Percentiles rank a stretch among this genome's conserved stretches.
phyloP scores from a whole-genome alignment of 116 monocot species.

The Papilionanthe hybrid region DNA sequence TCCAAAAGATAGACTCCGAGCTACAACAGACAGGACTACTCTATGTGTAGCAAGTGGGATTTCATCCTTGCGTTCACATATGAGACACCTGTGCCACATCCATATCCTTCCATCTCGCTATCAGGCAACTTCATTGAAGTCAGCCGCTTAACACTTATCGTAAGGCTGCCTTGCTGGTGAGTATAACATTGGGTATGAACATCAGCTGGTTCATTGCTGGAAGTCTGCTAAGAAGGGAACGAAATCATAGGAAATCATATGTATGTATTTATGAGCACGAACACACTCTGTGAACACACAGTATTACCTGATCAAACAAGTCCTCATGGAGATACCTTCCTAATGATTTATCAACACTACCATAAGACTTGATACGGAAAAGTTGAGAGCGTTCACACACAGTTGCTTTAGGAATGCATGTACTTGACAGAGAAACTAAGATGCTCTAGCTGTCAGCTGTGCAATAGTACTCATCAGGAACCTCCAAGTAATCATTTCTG shows the following conservation, averaged over 20 bases:
- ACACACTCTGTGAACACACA: neutral
- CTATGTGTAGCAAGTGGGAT: constrained; percentile 70
- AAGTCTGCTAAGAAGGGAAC: constrained; percentile 30
- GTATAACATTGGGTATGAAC: constrained; percentile 76
- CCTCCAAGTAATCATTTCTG: constrained; percentile 20
- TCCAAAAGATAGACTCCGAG: too few species aligned
- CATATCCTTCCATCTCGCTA: constrained; percentile 83
- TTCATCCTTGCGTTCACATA: constrained; percentile 58
- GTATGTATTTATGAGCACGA: neutral
- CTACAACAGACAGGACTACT: too few species aligned
- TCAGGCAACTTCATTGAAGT: constrained; percentile 57
- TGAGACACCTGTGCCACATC: constrained; percentile 99
- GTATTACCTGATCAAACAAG: constrained; percentile 80
- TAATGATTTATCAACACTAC: constrained; percentile 85
- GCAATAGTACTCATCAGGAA: constrained; percentile 36
- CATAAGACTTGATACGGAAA: constrained; percentile 88
- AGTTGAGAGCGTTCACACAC: constrained; percentile 75
- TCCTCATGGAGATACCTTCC: constrained; percentile 81
- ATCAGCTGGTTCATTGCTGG: constrained; percentile 59
- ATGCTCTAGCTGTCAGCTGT: constrained; percentile 71
- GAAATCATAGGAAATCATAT: neutral
- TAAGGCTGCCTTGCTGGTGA: too few species aligned
- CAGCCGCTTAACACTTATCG: constrained; percentile 57
- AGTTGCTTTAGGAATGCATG: constrained; percentile 47
- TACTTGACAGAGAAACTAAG: constrained; percentile 87